phyloP scores from a whole-genome alignment of 306 rosid genomes.

The Trifolium repens region DNA sequence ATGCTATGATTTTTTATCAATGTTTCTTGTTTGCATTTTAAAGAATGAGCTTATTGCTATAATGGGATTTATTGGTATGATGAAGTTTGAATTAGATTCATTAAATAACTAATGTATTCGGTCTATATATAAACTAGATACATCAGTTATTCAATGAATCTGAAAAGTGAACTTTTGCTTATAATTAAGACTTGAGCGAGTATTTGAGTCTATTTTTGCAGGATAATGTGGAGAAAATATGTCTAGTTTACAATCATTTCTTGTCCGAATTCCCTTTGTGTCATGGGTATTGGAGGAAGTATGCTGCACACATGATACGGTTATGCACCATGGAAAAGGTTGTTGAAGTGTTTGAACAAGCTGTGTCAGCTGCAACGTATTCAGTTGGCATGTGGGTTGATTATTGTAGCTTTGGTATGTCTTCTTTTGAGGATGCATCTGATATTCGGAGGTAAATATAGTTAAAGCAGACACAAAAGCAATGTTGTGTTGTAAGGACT shows the following conservation, averaged over 20 bases:
- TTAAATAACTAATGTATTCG: too few species aligned
- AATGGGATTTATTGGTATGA: slow-evolving; percentile 31
- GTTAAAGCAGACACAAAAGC: not conserved
- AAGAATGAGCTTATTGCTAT: slow-evolving; percentile 13
- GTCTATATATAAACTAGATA: too few species aligned
- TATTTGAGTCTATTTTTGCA: slow-evolving; percentile 49
- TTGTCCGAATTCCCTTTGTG: slow-evolving; percentile 84
- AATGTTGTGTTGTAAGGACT: slow-evolving; percentile 4
- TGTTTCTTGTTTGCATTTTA: slow-evolving; percentile 23
- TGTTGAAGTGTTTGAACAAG: slow-evolving; percentile 80
- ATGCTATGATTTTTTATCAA: slow-evolving; percentile 14
- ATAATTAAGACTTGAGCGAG: too few species aligned
- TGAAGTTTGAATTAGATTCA: slow-evolving; percentile 8
- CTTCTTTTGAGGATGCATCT: slow-evolving; percentile 76
- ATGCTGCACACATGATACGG: slow-evolving; percentile 63
- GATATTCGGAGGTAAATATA: slow-evolving; percentile 74
- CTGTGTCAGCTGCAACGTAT: slow-evolving; percentile 68
- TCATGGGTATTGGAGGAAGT: slow-evolving; percentile 89
- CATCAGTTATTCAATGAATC: too few species aligned
- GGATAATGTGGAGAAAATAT: slow-evolving; percentile 67
- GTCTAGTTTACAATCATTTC: slow-evolving; percentile 69
- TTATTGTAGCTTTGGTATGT: slow-evolving; percentile 72
- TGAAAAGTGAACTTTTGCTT: too few species aligned
- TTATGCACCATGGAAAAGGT: slow-evolving; percentile 66
- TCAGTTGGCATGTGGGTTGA: slow-evolving; percentile 81